These are phyloP conservation scores for Laguncularia racemosa DNA, from an alignment of 345 rosid genomes.

Conservation along the genomic window DNA sequence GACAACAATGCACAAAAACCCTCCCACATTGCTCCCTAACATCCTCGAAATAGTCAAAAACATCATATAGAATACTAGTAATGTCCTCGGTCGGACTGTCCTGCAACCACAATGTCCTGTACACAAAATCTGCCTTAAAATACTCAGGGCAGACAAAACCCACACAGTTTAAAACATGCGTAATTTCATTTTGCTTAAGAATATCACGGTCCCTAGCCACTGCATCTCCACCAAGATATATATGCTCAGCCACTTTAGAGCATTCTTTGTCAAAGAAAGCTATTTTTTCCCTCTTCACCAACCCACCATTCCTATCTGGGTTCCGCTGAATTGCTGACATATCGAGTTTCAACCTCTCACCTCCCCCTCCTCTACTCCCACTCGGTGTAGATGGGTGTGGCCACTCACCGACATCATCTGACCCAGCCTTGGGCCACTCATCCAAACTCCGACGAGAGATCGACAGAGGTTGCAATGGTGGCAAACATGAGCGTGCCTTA, in stretches of 20 bases:
- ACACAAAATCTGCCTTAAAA: slow-evolving; percentile 78
- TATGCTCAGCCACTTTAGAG: slow-evolving; percentile 91
- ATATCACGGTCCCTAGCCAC: slow-evolving; percentile 86
- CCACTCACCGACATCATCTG: slow-evolving; percentile 97
- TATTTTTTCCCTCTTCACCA: slow-evolving; percentile 82
- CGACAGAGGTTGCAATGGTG: slow-evolving; percentile 88
- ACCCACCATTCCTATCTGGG: slow-evolving; percentile 63
- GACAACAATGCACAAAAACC: slow-evolving; percentile 97
- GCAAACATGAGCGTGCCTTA: slow-evolving; percentile 89
- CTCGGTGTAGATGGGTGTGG: slow-evolving; percentile 85
- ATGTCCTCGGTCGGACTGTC: slow-evolving; percentile 99
- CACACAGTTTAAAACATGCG: slow-evolving; percentile 91
- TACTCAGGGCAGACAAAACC: slow-evolving; percentile 99
- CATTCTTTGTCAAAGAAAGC: slow-evolving; percentile 95
- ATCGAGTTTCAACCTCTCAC: slow-evolving; percentile 89
- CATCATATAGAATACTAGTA: slow-evolving; percentile 94
- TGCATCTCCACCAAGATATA: slow-evolving; percentile 95
- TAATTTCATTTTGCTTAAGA: slow-evolving; percentile 74
- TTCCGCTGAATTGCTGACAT: slow-evolving; percentile 65
- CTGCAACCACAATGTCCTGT: slow-evolving; percentile 96
- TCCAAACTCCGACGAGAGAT: slow-evolving; percentile 91
- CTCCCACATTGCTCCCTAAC: slow-evolving; percentile 88
- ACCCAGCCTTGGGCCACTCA: slow-evolving; percentile 98
- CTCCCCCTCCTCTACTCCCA: slow-evolving; percentile 50
- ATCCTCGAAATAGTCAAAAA: slow-evolving; percentile 98